phyloP scores from a whole-genome alignment of 1,139 yeast genomes.

The Zygoascus meyerae region DNA sequence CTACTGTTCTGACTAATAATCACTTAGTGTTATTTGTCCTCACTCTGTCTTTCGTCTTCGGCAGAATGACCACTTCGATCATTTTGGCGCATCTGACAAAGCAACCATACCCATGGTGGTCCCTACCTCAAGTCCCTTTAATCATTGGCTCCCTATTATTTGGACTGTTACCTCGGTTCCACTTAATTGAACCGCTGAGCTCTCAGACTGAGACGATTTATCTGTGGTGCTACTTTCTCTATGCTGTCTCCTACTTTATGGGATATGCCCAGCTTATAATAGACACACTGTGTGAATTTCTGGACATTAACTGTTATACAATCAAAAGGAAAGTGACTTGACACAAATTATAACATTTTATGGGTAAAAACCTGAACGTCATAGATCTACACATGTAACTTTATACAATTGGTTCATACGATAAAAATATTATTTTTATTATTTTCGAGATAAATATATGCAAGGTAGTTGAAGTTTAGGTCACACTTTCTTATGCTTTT shows the following conservation, averaged over 20 bases:
- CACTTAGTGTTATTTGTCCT: slow-evolving; percentile 56
- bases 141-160: slow-evolving; percentile 34
- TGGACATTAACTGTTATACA: slow-evolving; percentile 37
- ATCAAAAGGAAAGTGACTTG: slow-evolving; percentile 19
- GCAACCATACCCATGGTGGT: slow-evolving; percentile 54
- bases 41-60: slow-evolving; percentile 63
- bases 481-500: neutral
- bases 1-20: slow-evolving; percentile 31
- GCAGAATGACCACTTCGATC: slow-evolving; percentile 49
- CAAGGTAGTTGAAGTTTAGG: neutral
- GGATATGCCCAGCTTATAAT: slow-evolving; percentile 35
- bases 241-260: slow-evolving; percentile 30
- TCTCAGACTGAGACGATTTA: slow-evolving; percentile 29
- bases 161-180: slow-evolving; percentile 29
- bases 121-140: slow-evolving; percentile 34
- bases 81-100: slow-evolving; percentile 68
- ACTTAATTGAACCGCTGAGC: slow-evolving; percentile 20
- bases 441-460: neutral
- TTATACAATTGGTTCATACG: neutral
- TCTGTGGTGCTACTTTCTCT: slow-evolving; percentile 31
- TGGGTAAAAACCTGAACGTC: neutral
- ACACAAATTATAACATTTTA: neutral
- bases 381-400: neutral
- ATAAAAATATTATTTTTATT: neutral
- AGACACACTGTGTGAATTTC: slow-evolving; percentile 32